Conservation (phyloP, 805 yeast species). For the Candida lessepsii region DNA sequence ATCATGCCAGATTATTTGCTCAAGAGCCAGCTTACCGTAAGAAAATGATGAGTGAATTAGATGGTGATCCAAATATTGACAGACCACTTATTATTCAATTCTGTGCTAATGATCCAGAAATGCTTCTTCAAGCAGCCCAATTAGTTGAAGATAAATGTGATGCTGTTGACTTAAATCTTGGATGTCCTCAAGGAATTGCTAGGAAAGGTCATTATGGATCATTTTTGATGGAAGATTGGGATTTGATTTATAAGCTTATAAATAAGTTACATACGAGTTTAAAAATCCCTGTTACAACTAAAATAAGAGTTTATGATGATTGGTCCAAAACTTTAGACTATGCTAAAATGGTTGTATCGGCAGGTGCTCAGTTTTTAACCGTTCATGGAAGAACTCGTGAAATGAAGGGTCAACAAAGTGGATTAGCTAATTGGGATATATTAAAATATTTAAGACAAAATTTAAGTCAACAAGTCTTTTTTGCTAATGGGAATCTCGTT, state of each 20-base stretch:
- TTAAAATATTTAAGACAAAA: constrained; percentile 75
- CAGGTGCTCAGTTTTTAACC: constrained; percentile 95
- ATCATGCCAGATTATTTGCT: constrained; percentile 88
- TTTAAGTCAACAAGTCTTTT: constrained; percentile 75
- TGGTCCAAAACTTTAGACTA: constrained; percentile 79
- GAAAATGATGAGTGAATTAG: constrained; percentile 67
- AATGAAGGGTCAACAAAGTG: constrained; percentile 96
- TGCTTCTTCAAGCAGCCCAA: constrained; percentile 75
- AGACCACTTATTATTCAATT: constrained; percentile 92
- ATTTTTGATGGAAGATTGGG: constrained; percentile 97
- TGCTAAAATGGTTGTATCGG: constrained; percentile 82
- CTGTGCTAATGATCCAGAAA: constrained; percentile 94
- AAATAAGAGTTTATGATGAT: constrained; percentile 85
- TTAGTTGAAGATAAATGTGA: constrained; percentile 81
- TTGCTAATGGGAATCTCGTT: constrained; percentile 92
- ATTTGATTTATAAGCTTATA: constrained; percentile 67
- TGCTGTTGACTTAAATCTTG: constrained; percentile 92
- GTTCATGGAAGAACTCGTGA: constrained; percentile 96
- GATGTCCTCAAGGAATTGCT: constrained; percentile 99
- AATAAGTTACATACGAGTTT: constrained; percentile 70
- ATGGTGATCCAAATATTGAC: constrained; percentile 69
- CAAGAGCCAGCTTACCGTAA: constrained; percentile 76
- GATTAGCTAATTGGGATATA: constrained; percentile 90
- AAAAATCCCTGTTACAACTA: constrained; percentile 89
- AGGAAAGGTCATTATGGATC: constrained; percentile 93